These are phyloP conservation scores for Mimosa bimucronata DNA, from an alignment of 306 rosid genomes.

Conservation along the genomic window DNA sequence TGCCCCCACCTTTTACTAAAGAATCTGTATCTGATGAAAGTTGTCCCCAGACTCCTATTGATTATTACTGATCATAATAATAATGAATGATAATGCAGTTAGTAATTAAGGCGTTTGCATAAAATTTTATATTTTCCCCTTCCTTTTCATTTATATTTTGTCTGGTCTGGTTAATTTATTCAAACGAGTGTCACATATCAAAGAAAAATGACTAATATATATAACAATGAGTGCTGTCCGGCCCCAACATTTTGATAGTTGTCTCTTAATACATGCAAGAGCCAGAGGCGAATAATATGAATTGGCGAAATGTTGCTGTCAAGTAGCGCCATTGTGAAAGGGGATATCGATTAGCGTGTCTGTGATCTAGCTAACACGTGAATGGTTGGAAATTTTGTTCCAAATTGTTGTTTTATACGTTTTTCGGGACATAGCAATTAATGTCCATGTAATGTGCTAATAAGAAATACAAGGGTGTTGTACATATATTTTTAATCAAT, in stretches of 20 bases:
- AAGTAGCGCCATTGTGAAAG: conserved; percentile 17
- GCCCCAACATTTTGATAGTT: neutral
- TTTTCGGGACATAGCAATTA: neutral
- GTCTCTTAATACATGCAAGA: conserved; percentile 20
- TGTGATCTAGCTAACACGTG: conserved; percentile 17
- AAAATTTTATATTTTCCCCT: neutral
- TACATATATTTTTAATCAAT: too few species aligned
- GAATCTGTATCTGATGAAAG: conserved; percentile 56
- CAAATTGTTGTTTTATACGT: neutral
- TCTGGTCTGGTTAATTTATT: neutral
- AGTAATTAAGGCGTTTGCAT: conserved; percentile 9
- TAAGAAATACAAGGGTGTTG: neutral
- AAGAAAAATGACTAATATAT: too few species aligned
- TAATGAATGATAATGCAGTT: neutral
- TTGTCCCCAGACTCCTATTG: conserved; percentile 61
- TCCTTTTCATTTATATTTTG: conserved; percentile 4
- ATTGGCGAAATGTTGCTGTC: conserved; percentile 26
- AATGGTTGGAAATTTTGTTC: neutral
- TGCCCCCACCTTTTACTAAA: conserved; percentile 60
- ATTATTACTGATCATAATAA: conserved; percentile 51
- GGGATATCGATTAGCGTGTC: conserved; percentile 24
- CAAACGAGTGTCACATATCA: neutral
- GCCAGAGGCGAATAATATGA: conserved; percentile 14
- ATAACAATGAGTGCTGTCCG: neutral
- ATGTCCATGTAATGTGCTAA: neutral